Conservation (phyloP, 768 basidiomycete species). For the Multifurca ochricompacta region DNA sequence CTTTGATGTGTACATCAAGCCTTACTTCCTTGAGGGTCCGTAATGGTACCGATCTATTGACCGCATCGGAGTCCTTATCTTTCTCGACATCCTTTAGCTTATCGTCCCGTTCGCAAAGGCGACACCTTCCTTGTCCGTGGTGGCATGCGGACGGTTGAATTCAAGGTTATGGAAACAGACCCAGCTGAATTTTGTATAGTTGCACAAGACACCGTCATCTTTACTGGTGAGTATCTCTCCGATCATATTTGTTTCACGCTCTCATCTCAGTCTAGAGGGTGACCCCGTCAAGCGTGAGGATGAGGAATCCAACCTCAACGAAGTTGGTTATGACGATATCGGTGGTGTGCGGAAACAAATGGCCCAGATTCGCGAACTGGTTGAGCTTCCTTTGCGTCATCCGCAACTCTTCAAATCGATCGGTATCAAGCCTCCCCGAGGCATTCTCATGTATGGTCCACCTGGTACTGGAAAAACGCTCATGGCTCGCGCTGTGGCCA, state of each 20-base stretch:
- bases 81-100: constrained; percentile 29
- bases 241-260: not conserved
- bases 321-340: constrained; percentile 98
- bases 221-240: constrained; percentile 52
- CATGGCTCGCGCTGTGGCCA: constrained; percentile 99
- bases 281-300: constrained; percentile 99
- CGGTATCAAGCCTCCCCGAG: constrained; percentile 99
- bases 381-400: constrained; percentile 95
- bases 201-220: constrained; percentile 97
- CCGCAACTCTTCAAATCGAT: constrained; percentile 99
- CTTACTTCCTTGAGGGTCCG: constrained; percentile 94
- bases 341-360: constrained; percentile 99
- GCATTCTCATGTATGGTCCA: constrained; percentile 97
- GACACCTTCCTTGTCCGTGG: constrained; percentile 99
- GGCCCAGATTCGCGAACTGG: constrained; percentile 98
- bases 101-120: constrained; percentile 92
- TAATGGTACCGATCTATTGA: not conserved
- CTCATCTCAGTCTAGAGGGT: constrained; percentile 55
- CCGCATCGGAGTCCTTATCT: not conserved
- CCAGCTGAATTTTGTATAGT: constrained; percentile 98
- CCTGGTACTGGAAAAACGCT: constrained; percentile 99
- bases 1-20: constrained; percentile 98
- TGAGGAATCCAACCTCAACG: constrained; percentile 92
- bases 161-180: constrained; percentile 98
- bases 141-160: constrained; percentile 97